These are phyloP conservation scores for Exophiala dermatitidis DNA, from an alignment of 2,329 filamentous ascomycete species.

Conservation along the genomic window DNA sequence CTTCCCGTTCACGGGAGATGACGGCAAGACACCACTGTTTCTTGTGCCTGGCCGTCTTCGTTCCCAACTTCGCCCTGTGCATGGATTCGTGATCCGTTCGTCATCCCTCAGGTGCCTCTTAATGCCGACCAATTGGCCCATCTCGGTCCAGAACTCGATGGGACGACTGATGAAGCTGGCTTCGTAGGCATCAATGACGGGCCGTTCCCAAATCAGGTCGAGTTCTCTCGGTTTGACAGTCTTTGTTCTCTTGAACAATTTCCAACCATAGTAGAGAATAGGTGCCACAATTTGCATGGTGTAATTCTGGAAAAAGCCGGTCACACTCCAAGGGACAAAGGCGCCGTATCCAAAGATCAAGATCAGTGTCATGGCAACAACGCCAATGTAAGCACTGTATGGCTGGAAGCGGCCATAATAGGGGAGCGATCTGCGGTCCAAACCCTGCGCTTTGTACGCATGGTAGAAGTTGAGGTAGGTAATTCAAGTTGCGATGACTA, in stretches of 20 bases:
- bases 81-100: neutral
- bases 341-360: slow-evolving; percentile 46
- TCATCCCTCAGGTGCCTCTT: neutral
- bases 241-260: slow-evolving; percentile 54
- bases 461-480: slow-evolving; percentile 49
- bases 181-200: slow-evolving; percentile 55
- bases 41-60: too few species aligned
- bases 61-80: too few species aligned
- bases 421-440: slow-evolving; percentile 48
- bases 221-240: slow-evolving; percentile 48
- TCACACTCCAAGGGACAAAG: slow-evolving; percentile 39
- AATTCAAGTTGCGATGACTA: slow-evolving; percentile 45
- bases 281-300: slow-evolving; percentile 51
- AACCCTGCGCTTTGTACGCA: slow-evolving; percentile 44
- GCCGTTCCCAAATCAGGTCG: slow-evolving; percentile 57
- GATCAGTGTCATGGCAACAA: slow-evolving; percentile 47
- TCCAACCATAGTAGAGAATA: slow-evolving; percentile 54
- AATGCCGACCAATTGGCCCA: slow-evolving; percentile 48
- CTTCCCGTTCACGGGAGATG: too few species aligned
- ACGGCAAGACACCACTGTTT: too few species aligned
- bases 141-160: slow-evolving; percentile 50
- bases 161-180: slow-evolving; percentile 44
- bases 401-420: slow-evolving; percentile 63
- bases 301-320: slow-evolving; percentile 47
- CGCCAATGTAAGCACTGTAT: slow-evolving; percentile 57